Conservation (phyloP, 2,329 filamentous ascomycete species). For the Venturia effusa region DNA sequence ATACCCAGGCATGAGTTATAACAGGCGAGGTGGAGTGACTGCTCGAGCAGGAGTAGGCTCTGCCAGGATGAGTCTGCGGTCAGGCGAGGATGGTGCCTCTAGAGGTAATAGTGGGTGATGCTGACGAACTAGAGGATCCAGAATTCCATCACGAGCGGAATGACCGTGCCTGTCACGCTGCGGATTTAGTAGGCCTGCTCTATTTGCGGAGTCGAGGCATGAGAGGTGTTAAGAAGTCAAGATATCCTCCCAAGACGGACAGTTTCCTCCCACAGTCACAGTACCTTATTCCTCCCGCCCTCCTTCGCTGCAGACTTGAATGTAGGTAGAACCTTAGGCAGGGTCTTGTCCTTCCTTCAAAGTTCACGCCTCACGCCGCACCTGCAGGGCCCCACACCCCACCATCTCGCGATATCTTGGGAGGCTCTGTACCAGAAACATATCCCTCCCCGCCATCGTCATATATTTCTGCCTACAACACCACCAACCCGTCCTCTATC, state of each 20-base stretch:
- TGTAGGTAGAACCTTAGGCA: too few relatives aligned
- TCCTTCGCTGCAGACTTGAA: too few relatives aligned
- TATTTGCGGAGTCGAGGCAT: too few relatives aligned
- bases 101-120: not conserved
- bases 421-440: not conserved
- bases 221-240: too few relatives aligned
- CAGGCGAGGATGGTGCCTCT: not conserved
- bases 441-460: not conserved
- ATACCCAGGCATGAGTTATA: not conserved
- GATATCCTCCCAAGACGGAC: too few relatives aligned
- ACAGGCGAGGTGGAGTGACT: not conserved
- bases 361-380: too few relatives aligned
- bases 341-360: too few relatives aligned
- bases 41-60: not conserved
- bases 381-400: too few relatives aligned
- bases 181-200: not conserved
- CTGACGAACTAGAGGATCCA: not conserved
- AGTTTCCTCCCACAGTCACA: too few relatives aligned
- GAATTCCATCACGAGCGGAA: not conserved
- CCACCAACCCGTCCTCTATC: not conserved
- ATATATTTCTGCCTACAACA: not conserved
- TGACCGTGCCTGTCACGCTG: not conserved
- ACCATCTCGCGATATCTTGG: too few relatives aligned
- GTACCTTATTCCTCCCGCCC: too few relatives aligned
- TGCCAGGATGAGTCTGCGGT: not conserved